phyloP scores from a whole-genome alignment of 495 filamentous ascomycete species.

The Penicillium crystallinum region DNA sequence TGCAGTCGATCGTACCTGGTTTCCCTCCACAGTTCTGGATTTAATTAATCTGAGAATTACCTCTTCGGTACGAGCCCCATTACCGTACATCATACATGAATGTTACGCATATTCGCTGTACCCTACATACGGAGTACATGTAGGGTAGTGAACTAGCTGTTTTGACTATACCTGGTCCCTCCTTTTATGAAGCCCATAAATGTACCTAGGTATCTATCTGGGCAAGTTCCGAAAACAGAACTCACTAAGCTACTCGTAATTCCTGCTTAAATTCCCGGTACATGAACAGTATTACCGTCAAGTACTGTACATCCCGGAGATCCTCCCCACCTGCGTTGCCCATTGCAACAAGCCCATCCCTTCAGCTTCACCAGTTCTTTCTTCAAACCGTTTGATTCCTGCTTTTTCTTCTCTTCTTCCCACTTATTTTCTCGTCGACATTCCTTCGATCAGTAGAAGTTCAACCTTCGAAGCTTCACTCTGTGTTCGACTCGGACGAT shows the following conservation, averaged over 20 bases:
- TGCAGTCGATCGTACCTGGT: not conserved
- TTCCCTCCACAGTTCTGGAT: not conserved
- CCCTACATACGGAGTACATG: no score
- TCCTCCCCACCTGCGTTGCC: conserved; percentile 48
- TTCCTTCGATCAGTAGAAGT: not conserved
- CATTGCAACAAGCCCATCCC: conserved; percentile 50
- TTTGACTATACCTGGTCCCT: not conserved
- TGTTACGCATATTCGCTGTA: no score
- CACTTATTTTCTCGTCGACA: conserved; percentile 9
- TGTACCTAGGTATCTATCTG: no score
- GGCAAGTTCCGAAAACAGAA: no score
- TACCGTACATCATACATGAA: no score
- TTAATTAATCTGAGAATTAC: no score
- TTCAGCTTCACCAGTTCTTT: conserved; percentile 47
- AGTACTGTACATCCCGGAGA: conserved; percentile 32
- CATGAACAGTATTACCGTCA: conserved; percentile 1
- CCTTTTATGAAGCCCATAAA: no score
- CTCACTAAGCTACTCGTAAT: no score
- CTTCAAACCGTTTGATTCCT: conserved; percentile 31
- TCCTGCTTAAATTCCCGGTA: not conserved
- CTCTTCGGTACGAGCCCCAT: no score
- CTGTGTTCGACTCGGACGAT: not conserved
- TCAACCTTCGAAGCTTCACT: not conserved
- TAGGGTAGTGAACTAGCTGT: no score
- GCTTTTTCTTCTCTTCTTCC: conserved; percentile 15